Percentiles rank a stretch among this genome's conserved stretches.
phyloP scores from a whole-genome alignment of 441 rosid species.

The Gossypium gossypioides region DNA sequence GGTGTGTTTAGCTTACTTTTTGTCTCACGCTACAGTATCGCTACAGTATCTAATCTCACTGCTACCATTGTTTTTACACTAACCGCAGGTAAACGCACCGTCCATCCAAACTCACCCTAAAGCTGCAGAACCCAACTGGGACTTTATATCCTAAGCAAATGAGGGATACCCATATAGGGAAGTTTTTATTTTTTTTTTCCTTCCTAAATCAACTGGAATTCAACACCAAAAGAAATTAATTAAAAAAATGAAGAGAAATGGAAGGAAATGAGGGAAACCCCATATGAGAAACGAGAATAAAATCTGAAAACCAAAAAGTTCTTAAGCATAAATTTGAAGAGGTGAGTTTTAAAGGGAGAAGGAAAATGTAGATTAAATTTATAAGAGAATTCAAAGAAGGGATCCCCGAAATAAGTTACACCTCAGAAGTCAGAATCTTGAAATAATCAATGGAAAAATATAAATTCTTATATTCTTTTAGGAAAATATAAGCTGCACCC shows the following conservation, averaged over 20 bases:
- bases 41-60: too few relatives aligned
- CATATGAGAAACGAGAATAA: not conserved
- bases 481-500: too few relatives aligned
- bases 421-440: not conserved
- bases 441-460: not conserved
- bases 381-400: slow-evolving; percentile 4
- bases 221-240: not conserved
- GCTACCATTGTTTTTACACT: too few relatives aligned
- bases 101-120: too few relatives aligned
- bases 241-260: not conserved
- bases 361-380: not conserved
- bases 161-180: not conserved
- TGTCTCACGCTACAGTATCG: too few relatives aligned
- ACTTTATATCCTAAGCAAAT: not conserved
- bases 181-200: not conserved
- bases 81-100: too few relatives aligned
- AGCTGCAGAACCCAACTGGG: not conserved
- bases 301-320: not conserved
- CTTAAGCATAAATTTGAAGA: not conserved
- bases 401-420: not conserved
- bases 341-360: not conserved
- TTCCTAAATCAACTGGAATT: not conserved
- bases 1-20: too few relatives aligned
- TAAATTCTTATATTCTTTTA: too few relatives aligned
- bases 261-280: slow-evolving; percentile 2